Percentiles rank a stretch among this genome's conserved stretches.
Conservation (phyloP, 2,329 filamentous ascomycete genomes). For the Calonectria crousiana region DNA sequence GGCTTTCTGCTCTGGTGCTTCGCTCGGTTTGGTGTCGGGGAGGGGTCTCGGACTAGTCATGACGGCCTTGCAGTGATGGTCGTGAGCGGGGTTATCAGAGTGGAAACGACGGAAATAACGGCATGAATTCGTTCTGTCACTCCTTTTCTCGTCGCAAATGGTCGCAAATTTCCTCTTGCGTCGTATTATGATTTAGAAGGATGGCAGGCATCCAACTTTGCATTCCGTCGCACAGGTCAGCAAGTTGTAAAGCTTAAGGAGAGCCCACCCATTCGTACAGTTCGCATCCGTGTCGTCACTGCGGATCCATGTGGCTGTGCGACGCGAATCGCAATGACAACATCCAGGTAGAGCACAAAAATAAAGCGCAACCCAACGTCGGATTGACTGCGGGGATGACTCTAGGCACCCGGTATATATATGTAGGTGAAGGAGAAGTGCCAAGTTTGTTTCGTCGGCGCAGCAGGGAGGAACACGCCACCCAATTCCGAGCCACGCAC, state of each 20-base stretch:
- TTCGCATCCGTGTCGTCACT: constrained; percentile 43
- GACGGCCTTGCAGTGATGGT: constrained; percentile 21
- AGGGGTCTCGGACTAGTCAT: constrained; percentile 31
- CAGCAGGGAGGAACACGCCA: constrained; percentile 35
- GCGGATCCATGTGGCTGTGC: constrained; percentile 35
- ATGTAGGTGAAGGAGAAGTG: constrained; percentile 18
- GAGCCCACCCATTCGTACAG: constrained; percentile 4
- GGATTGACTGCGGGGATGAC: neutral
- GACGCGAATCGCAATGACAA: constrained; percentile 19
- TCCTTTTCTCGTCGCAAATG: neutral
- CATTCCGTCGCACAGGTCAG: neutral
- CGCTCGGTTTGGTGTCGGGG: constrained; percentile 17
- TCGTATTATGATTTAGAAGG: neutral
- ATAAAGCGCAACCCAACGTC: neutral
- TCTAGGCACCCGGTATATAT: constrained; percentile 6
- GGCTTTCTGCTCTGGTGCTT: constrained; percentile 5
- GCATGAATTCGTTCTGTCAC: constrained; percentile 16
- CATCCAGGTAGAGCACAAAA: no score
- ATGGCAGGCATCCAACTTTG: neutral
- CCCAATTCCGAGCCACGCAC: constrained; percentile 35
- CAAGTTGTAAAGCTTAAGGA: constrained; percentile 1
- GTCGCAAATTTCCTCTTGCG: neutral
- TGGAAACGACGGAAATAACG: constrained; percentile 18
- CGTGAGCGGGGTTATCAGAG: constrained; percentile 27
- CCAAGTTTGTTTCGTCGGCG: constrained; percentile 28